phyloP scores from a whole-genome alignment of 371 early-diverging fungal species.

The Mucor plumbeus region DNA sequence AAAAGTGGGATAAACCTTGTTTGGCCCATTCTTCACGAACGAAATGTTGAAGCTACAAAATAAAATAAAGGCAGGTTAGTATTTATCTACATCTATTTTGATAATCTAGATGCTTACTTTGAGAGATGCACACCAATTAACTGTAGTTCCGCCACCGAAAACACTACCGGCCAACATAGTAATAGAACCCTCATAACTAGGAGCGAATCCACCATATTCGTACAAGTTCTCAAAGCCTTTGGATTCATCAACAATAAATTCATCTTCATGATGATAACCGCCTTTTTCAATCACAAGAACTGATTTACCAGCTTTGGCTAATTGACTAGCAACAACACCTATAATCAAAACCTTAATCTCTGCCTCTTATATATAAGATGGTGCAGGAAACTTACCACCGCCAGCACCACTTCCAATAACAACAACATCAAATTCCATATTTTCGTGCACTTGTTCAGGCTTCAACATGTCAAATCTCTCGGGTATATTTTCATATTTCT shows the following conservation, averaged over 20 bases:
- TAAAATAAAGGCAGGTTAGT: neutral
- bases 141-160: constrained; percentile 76
- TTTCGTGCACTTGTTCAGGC: constrained; percentile 28
- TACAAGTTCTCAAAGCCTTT: constrained; percentile 56
- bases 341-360: neutral
- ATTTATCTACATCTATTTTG: neutral
- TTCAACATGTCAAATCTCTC: constrained; percentile 14
- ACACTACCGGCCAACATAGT: constrained; percentile 63
- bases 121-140: constrained; percentile 75
- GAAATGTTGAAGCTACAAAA: constrained; percentile 50
- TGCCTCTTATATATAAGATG: neutral
- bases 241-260: constrained; percentile 55
- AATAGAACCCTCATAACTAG: constrained; percentile 53
- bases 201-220: constrained; percentile 52
- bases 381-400: constrained; percentile 56
- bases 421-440: constrained; percentile 65
- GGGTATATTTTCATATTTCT: constrained; percentile 23
- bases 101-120: constrained; percentile 16
- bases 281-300: constrained; percentile 82
- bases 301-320: constrained; percentile 70
- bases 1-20: constrained; percentile 61
- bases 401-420: constrained; percentile 81
- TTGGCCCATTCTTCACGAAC: constrained; percentile 80
- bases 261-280: constrained; percentile 58
- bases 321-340: constrained; percentile 71